These are phyloP conservation scores for Lentinula detonsa DNA, from an alignment of 768 basidiomycete genomes.

Conservation along the genomic window DNA sequence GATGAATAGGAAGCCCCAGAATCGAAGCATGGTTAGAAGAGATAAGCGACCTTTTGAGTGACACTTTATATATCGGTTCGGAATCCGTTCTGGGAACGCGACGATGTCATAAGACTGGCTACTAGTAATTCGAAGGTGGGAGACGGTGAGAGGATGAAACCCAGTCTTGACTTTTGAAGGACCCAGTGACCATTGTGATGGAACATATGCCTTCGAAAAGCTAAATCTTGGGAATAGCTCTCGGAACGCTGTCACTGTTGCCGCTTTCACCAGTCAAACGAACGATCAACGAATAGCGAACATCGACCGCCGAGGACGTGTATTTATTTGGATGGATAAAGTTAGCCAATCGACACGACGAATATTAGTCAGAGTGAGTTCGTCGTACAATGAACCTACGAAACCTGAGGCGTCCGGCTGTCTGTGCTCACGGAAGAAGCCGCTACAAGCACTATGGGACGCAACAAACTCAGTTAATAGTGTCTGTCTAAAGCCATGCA, in stretches of 20 bases:
- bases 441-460: too few species aligned
- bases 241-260: background rate
- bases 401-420: too few species aligned
- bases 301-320: background rate
- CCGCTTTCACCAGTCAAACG: background rate
- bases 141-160: background rate
- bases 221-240: background rate
- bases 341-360: too few species aligned
- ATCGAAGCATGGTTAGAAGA: background rate
- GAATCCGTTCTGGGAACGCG: background rate
- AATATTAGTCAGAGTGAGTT: too few species aligned
- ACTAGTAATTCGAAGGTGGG: background rate
- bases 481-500: too few species aligned
- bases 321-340: background rate
- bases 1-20: background rate
- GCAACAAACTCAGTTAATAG: too few species aligned
- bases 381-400: too few species aligned
- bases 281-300: too few species aligned
- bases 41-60: background rate
- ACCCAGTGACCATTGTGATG: background rate
- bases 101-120: background rate
- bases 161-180: background rate
- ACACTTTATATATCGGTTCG: background rate
- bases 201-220: background rate
- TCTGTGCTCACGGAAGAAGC: too few species aligned